Base-by-base conservation (phyloP, 768 basidiomycete species). In the Pulveroboletus frians region DNA sequence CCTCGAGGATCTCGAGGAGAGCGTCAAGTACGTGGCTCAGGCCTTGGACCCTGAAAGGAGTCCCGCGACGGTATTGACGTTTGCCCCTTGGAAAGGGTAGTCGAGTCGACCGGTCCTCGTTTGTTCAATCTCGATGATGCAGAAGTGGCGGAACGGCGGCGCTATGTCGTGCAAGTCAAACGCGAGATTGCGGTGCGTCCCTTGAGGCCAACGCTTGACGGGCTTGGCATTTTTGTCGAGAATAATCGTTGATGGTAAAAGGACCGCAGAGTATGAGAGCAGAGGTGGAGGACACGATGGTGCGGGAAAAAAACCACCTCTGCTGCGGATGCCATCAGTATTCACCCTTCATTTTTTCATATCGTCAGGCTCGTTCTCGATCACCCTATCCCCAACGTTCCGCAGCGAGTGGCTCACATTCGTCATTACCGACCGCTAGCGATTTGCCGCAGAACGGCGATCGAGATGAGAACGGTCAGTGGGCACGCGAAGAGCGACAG, bases 1-100 rank as follows among this genome's bases (percentile, higher is more conserved):
- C 70, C 64, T 95, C 20, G 90, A 92, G 52, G 92, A 92, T 64
- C 70, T 98, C n/a, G 93, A 96, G 43, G 91, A 92, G 62, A 92
- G 90, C 60, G 93, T 98, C 38, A 84, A 81, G 89, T 90, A 66
- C 55, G 78, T 41, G 1, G 1, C 43, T 47, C 20, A 34, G n/a
- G 23, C 23, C 4, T 10, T 17, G 4, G 6, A 9, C n/a, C 35
- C 10, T 36, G 17, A 4, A 17, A 7, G 8, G 5, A 36, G 23
- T 26, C n/a, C 9, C n/a, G 14, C 20, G 30, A 13, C 43, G 14
- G 8, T 47, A 20, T 20, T 52, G 42, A 51, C 43, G 5, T 35
- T 49, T 52, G 50, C 35, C 48, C 49, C 18, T 37, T 43, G 47
- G 32, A 59, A 60, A 92, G 90, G 65, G 88, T 92, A 36, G 89